phyloP scores from a whole-genome alignment of 2,329 filamentous ascomycete genomes.

The Aspergillus terreus region DNA sequence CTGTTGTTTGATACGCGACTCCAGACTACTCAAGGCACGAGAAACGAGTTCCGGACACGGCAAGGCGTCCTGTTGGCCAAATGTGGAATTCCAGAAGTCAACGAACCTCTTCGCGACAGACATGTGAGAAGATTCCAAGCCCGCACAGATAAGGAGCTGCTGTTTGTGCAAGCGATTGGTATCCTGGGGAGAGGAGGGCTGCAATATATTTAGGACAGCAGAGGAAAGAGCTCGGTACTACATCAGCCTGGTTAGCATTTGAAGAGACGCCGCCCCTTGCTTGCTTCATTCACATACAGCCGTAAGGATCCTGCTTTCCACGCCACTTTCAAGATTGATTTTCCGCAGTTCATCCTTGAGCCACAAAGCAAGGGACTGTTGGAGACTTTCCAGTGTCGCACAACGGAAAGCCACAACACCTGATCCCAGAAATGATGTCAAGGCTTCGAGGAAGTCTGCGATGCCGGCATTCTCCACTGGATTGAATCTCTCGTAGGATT shows the following conservation, averaged over 20 bases:
- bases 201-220: conserved; percentile 28
- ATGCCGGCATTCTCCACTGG: conserved; percentile 38
- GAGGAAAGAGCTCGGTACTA: conserved; percentile 33
- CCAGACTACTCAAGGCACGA: conserved; percentile 58
- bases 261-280: neutral
- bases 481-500: conserved; percentile 51
- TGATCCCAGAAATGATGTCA: conserved; percentile 51
- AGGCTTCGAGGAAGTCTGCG: conserved; percentile 50
- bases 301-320: conserved; percentile 29
- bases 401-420: conserved; percentile 51
- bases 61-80: conserved; percentile 57
- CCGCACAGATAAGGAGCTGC: conserved; percentile 49
- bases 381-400: conserved; percentile 57
- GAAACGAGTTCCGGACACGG: conserved; percentile 65
- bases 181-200: conserved; percentile 25
- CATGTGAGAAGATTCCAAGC: conserved; percentile 51
- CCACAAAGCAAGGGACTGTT: conserved; percentile 41
- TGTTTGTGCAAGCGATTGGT: conserved; percentile 47
- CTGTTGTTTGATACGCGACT: conserved; percentile 51
- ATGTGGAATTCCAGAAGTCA: conserved; percentile 66
- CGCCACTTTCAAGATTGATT: conserved; percentile 23
- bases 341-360: conserved; percentile 29
- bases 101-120: conserved; percentile 51
- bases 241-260: conserved; percentile 17
- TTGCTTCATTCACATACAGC: conserved; percentile 28